Evolutionary conservation across 2,329 filamentous ascomycete species (phyloP).

Genomic region (Amylocarpus encephaloides): DNA sequence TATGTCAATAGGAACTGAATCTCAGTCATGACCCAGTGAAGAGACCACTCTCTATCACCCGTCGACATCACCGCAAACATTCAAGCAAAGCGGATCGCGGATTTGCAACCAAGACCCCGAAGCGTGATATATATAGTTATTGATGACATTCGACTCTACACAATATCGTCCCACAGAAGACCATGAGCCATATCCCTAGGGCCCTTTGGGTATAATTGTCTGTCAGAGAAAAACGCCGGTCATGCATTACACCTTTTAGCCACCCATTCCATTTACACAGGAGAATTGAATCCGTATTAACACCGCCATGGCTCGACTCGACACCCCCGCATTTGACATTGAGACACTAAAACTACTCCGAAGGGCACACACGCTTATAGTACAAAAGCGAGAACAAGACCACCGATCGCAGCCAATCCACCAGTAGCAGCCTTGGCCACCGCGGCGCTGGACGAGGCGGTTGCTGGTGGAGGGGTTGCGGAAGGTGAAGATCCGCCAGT

Average conservation of each 20-base stretch:
- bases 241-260: background rate
- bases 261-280: background rate
- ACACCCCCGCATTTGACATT: background rate
- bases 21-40: too few relatives aligned
- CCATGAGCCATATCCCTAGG: background rate
- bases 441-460: constrained; percentile 27
- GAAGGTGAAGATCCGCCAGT: constrained; percentile 1
- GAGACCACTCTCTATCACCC: too few relatives aligned
- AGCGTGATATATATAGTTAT: background rate
- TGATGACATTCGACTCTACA: background rate
- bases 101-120: background rate
- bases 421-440: constrained; percentile 14
- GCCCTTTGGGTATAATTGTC: background rate
- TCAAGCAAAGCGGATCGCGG: too few relatives aligned
- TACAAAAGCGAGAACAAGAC: constrained; percentile 21
- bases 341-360: background rate
- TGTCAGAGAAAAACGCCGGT: background rate
- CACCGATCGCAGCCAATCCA: constrained; percentile 19
- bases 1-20: too few relatives aligned
- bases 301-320: too few relatives aligned
- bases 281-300: background rate
- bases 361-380: constrained; percentile 16
- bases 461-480: background rate
- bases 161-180: background rate
- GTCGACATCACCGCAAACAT: too few relatives aligned